Evolutionary conservation across 495 filamentous ascomycete genomes (phyloP), one percentile per base, ranked within the genome.

Genomic region (Rhypophila decipiens): DNA sequence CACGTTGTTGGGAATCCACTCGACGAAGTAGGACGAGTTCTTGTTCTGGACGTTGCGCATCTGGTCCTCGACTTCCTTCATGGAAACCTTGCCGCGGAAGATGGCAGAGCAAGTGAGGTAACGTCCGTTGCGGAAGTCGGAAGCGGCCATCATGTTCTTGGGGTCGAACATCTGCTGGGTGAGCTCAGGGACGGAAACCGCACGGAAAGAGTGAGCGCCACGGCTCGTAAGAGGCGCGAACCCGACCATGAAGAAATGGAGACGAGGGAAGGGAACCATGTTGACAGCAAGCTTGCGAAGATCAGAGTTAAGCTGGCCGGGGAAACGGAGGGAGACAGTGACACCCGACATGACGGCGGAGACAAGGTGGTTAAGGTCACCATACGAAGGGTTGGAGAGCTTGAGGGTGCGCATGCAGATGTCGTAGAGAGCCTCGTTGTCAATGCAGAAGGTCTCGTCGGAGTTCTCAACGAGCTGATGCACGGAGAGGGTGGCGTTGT

Each of bases 81-180:
- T 97, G 66, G 90, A 95, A 70, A 99, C 87, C 77, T 96, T 95
- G 68, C 93, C 93, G 75, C 93, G 93, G 70, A 97, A 99, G 74
- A 99, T 95, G 72, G 94, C 91, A 73, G 90, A 96, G 84, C 93
- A 99, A 51, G 93, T 99, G 51, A 99, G 85, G 77, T 99, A 99
- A 56, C 93, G 94, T 63, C 93, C 93, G 70, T 99, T 99, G 60
- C 93, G 86, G 87, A 99, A 99, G 77, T 99, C 93, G 44, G 90
- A 93, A 47, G 93, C 93, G 72, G 93, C 93, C 93, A 99, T 99
- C 93, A 99, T 99, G 83, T 99, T 99, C 87, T 99, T 99, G 64
- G 93, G 93, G 78, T 99, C 93, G 79, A 88, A 99, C 90, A 99
- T 99, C 74, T 99, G 93, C 79, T 99, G 93, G 65, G 93, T 99